Evolutionary conservation across 805 yeast genomes (phyloP), one percentile per base, ranked within the genome.

Genomic region (Blastobotrys parvus): DNA sequence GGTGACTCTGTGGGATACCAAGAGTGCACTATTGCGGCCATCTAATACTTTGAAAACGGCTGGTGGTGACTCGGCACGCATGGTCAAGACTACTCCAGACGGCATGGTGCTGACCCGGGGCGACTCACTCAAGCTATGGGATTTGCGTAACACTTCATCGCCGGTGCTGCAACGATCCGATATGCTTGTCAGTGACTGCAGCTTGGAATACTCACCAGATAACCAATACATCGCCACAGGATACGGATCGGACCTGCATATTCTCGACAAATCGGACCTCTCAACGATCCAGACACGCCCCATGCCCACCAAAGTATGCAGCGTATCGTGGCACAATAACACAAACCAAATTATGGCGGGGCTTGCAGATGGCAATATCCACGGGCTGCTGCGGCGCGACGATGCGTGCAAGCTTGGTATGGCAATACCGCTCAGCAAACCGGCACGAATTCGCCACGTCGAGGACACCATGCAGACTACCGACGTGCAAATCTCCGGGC

Each of bases 261-360:
- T 60, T 21, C 39, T 61, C 18, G 64, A 59, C 37, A 45, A 39
- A 27, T 48, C 59, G 1, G 67, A 61, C 41, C 44, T 60, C 16
- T 33, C 57, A 3, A 46, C 55, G 4, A 38, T 58, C 21, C 39
- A 51, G 7, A 35, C 35, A 16, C 46, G 53, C 11, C 41, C 41
- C 5, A 27, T 34, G 45, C 15, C 34, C 25, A 31, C 33, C 4
- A 30, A 39, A 5, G 49, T 53, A 2, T 43, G 49, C 4, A 21
- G 45, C 10, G 49, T 55, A 3, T 7, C 38, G 8, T 63, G 67
- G 67, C 52, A 55, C 38, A 31, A 51, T 3, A 30, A 35, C 11
- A 46, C 58, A 10, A 58, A 63, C 36, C 67, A 62, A 39, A 58
- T 62, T 22, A 48, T 52, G 16, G 51, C 51, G 4, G 65, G 65